These are phyloP conservation scores for Metarhizium album DNA, from an alignment of 2,329 filamentous ascomycete species.

Conservation along the genomic window DNA sequence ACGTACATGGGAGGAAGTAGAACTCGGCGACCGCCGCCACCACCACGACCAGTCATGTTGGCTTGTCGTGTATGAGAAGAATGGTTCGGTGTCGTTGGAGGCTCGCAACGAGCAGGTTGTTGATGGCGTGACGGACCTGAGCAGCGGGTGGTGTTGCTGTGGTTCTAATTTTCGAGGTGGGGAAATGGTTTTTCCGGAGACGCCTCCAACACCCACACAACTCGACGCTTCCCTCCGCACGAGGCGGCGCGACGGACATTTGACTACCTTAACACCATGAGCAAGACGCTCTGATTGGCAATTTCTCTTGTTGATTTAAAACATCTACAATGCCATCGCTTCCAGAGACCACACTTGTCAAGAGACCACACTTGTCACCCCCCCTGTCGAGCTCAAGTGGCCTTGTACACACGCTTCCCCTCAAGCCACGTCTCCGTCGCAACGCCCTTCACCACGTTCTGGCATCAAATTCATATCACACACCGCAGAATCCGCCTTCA, in stretches of 20 bases:
- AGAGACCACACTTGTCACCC: too few species aligned
- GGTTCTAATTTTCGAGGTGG: constrained; percentile 6
- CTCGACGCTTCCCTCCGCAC: too few species aligned
- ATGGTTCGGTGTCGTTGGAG: neutral
- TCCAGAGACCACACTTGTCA: too few species aligned
- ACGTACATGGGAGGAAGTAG: constrained; percentile 45
- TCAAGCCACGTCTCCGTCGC: constrained; percentile 44
- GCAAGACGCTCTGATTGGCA: too few species aligned
- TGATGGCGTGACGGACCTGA: constrained; percentile 2
- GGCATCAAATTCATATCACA: constrained; percentile 39
- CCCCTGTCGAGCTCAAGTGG: neutral
- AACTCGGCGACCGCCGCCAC: constrained; percentile 49
- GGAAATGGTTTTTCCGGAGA: constrained; percentile 5
- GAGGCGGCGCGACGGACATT: too few species aligned
- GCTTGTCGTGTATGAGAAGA: neutral
- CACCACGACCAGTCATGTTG: constrained; percentile 47
- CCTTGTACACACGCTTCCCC: constrained; percentile 29
- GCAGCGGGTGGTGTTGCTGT: neutral
- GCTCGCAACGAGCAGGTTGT: constrained; percentile 4
- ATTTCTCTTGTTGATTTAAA: too few species aligned
- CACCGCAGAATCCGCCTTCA: constrained; percentile 46
- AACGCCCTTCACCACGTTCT: constrained; percentile 32
- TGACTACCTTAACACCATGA: too few species aligned
- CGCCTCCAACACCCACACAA: neutral
- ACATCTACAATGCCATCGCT: too few species aligned